These are phyloP conservation scores for Cornus kousa DNA, from an alignment of 148 eudicot genomes.

Conservation along the genomic window DNA sequence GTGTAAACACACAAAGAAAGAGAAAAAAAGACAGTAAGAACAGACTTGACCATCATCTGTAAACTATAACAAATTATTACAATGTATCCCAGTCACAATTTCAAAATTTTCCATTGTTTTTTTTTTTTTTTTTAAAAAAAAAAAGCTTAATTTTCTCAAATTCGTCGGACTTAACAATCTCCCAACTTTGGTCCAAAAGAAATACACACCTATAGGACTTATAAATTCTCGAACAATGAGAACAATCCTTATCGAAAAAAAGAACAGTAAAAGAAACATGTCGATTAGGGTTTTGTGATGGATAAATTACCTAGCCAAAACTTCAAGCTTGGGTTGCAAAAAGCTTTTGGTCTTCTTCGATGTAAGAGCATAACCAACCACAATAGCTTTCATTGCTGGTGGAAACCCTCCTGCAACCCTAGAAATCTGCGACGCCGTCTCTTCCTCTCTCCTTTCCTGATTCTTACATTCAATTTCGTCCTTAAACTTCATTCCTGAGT, in stretches of 20 bases:
- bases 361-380: slow-evolving; percentile 92
- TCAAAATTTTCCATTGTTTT: too few species aligned
- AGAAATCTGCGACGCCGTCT: slow-evolving; percentile 2
- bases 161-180: too few species aligned
- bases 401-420: slow-evolving; percentile 29
- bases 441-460: slow-evolving; percentile 11
- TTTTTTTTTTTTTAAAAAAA: too few species aligned
- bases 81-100: too few species aligned
- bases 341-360: slow-evolving; percentile 86
- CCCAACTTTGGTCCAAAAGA: background rate
- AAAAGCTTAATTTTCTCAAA: too few species aligned
- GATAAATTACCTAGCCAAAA: slow-evolving; percentile 66
- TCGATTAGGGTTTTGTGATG: background rate
- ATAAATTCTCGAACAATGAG: too few species aligned
- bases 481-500: slow-evolving; percentile 19
- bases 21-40: too few species aligned
- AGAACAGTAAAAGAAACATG: background rate
- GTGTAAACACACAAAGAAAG: too few species aligned
- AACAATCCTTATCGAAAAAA: too few species aligned
- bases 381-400: slow-evolving; percentile 36
- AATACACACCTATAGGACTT: background rate
- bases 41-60: too few species aligned
- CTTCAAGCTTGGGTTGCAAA: slow-evolving; percentile 76
- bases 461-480: slow-evolving; percentile 14
- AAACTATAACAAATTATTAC: too few species aligned